Conservation (phyloP, 306 rosid genomes). For the Ormosia emarginata region DNA sequence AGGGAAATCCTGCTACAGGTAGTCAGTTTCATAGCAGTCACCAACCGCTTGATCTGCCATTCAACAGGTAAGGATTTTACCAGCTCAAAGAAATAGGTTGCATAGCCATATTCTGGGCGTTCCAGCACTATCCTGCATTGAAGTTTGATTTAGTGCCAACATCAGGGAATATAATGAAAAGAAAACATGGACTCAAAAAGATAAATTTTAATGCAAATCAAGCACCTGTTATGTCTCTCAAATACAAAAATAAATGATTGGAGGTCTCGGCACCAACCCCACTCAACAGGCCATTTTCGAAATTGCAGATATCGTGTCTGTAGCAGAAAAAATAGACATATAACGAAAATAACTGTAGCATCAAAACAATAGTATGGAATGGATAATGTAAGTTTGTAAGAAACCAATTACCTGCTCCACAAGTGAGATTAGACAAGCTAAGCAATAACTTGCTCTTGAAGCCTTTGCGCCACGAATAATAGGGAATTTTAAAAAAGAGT, state of each 20-base stretch:
- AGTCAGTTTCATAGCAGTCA: conserved; percentile 77
- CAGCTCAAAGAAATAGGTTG: conserved; percentile 93
- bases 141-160: conserved; percentile 23
- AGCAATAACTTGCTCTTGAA: conserved; percentile 70
- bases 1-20: conserved; percentile 74
- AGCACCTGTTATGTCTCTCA: conserved; percentile 83
- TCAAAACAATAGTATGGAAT: neutral
- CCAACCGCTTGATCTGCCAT: conserved; percentile 94
- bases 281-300: conserved; percentile 81
- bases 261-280: conserved; percentile 99
- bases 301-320: conserved; percentile 74
- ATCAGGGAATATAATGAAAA: conserved; percentile 9
- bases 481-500: conserved; percentile 53
- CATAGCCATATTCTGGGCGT: conserved; percentile 95
- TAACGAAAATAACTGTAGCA: neutral
- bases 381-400: conserved; percentile 4
- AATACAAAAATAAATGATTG: conserved; percentile 90
- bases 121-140: conserved; percentile 83
- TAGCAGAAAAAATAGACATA: conserved; percentile 7
- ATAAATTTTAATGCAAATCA: conserved; percentile 21
- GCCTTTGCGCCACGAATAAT: conserved; percentile 44
- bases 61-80: conserved; percentile 58
- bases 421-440: conserved; percentile 78
- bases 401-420: conserved; percentile 80
- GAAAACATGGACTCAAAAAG: conserved; percentile 3